A percentile compares a stretch with the other conserved stretches of the same genome.
Evolutionary conservation across 768 basidiomycete genomes (phyloP).

Genomic region (Kwoniella bestiolae): DNA sequence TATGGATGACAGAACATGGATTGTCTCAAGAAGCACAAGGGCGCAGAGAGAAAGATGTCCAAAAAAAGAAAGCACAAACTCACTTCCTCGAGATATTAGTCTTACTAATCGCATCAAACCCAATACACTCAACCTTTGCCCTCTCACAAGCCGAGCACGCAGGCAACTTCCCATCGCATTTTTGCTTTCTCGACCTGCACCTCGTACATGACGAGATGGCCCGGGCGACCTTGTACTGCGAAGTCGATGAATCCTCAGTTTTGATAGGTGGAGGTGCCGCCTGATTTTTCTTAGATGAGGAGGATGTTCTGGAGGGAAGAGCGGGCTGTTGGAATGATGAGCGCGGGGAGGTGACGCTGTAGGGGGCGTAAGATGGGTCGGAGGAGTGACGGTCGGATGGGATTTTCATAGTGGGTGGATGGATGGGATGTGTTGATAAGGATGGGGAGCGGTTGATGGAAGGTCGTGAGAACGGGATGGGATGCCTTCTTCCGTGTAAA

Average conservation of each 20-base stretch:
- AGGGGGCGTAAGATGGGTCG: slow-evolving; percentile 22
- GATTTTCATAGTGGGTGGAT: slow-evolving; percentile 15
- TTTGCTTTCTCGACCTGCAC: slow-evolving; percentile 55
- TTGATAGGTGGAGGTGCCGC: slow-evolving; percentile 2
- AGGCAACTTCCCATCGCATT: slow-evolving; percentile 59
- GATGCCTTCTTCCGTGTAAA: too few relatives aligned
- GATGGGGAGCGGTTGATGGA: background rate
- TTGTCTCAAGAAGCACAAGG: too few relatives aligned
- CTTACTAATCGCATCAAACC: slow-evolving; percentile 58
- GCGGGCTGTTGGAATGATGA: slow-evolving; percentile 13
- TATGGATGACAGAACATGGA: too few relatives aligned
- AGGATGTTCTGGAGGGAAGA: background rate
- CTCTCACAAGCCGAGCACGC: slow-evolving; percentile 56
- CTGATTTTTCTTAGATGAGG: background rate
- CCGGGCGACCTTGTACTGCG: slow-evolving; percentile 54
- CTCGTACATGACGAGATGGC: slow-evolving; percentile 58
- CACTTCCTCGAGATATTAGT: slow-evolving; percentile 58
- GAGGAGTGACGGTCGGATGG: slow-evolving; percentile 17
- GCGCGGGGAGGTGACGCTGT: slow-evolving; percentile 20
- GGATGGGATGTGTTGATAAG: background rate
- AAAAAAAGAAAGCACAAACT: slow-evolving; percentile 12
- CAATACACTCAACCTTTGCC: slow-evolving; percentile 59
- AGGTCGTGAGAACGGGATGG: background rate
- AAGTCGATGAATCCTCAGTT: slow-evolving; percentile 16
- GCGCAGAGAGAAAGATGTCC: too few relatives aligned